Percentiles rank a stretch among this genome's conserved stretches.
phyloP scores from a whole-genome alignment of 345 rosid genomes.

The Gossypium stocksii region DNA sequence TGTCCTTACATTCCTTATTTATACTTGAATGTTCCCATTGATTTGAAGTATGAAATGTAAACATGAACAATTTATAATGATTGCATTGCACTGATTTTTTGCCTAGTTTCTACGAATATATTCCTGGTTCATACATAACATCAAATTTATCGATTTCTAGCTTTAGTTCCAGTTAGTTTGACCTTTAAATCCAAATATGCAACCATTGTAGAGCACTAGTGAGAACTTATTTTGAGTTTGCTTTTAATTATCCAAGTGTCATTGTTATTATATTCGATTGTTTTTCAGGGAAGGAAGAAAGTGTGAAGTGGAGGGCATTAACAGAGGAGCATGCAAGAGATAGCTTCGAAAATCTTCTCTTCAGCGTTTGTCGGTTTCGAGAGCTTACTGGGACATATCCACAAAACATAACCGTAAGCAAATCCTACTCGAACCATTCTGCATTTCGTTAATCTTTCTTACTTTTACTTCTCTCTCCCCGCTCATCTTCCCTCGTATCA shows the following conservation, averaged over 20 bases:
- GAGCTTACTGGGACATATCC: slow-evolving; percentile 95
- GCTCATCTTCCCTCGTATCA: neutral
- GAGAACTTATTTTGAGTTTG: neutral
- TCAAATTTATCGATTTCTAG: neutral
- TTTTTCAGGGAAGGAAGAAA: slow-evolving; percentile 58
- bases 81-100: neutral
- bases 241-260: neutral
- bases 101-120: neutral
- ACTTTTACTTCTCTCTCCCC: neutral
- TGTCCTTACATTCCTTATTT: neutral
- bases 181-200: neutral
- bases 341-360: slow-evolving; percentile 96
- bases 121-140: neutral
- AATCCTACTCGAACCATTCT: neutral
- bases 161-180: neutral
- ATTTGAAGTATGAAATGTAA: neutral
- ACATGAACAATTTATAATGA: neutral
- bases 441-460: neutral
- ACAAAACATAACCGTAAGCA: slow-evolving; percentile 76
- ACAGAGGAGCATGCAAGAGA: slow-evolving; percentile 99
- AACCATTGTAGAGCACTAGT: neutral
- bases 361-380: slow-evolving; percentile 84
- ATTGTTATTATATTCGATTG: slow-evolving; percentile 14
- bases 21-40: neutral
- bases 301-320: slow-evolving; percentile 70